Conservation (phyloP, 2,329 filamentous ascomycete genomes). For the Ceratocystiopsis minuta region DNA sequence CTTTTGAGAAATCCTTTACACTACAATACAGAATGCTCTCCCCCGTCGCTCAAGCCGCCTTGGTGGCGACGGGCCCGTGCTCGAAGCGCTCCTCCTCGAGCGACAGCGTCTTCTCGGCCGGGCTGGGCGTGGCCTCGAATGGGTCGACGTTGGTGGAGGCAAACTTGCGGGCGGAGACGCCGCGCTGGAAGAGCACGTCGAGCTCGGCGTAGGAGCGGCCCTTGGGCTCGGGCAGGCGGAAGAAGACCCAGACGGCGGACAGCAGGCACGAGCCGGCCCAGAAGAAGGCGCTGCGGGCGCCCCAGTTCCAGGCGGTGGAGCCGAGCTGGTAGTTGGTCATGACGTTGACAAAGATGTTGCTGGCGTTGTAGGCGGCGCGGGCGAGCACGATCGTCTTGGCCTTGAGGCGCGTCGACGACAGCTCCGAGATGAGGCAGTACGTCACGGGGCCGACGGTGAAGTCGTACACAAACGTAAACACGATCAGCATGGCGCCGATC, state of each 20-base stretch:
- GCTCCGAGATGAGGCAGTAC: slow-evolving; percentile 29
- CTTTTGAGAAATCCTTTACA: too few species aligned
- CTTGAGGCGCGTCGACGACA: slow-evolving; percentile 26
- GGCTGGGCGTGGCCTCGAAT: too few species aligned
- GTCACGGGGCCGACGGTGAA: slow-evolving; percentile 24
- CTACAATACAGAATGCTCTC: too few species aligned
- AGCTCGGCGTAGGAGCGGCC: slow-evolving; percentile 2
- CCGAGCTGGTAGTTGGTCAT: slow-evolving; percentile 21
- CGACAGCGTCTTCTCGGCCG: too few species aligned
- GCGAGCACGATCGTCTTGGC: slow-evolving; percentile 27
- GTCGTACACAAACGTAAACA: slow-evolving; percentile 18
- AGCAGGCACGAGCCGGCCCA: slow-evolving; percentile 24
- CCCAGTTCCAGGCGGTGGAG: slow-evolving; percentile 19
- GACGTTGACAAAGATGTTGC: slow-evolving; percentile 23
- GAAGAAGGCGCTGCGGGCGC: slow-evolving; percentile 25
- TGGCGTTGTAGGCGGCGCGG: slow-evolving; percentile 24
- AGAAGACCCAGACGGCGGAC: slow-evolving; percentile 25
- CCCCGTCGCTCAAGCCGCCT: too few species aligned
- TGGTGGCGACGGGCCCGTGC: too few species aligned
- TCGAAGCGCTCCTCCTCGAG: too few species aligned
- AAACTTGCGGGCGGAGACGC: slow-evolving; percentile 9
- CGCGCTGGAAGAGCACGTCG: slow-evolving; percentile 12
- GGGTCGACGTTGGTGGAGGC: too few species aligned
- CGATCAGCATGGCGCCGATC: slow-evolving; percentile 21
- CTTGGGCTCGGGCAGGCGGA: slow-evolving; percentile 1